Percentiles rank a stretch among this genome's conserved stretches.
phyloP scores from a whole-genome alignment of 345 rosid species.

The Populus deltoides region DNA sequence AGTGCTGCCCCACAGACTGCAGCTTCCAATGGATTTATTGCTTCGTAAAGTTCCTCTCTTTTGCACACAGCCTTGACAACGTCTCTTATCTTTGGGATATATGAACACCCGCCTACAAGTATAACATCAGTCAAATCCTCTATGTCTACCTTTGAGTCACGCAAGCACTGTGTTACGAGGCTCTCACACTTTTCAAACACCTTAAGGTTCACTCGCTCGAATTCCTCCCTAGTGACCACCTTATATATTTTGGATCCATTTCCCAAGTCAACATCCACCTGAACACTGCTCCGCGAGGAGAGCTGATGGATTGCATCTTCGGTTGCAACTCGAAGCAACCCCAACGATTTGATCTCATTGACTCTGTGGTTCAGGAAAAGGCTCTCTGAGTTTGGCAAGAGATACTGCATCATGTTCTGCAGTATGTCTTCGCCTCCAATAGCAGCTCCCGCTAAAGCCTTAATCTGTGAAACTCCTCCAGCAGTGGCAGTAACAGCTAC shows the following conservation, averaged over 20 bases:
- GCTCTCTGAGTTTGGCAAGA: conserved; percentile 46
- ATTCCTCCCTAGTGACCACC: conserved; percentile 51
- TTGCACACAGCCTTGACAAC: conserved; percentile 46
- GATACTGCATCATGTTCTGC: conserved; percentile 62
- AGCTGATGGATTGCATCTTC: conserved; percentile 74
- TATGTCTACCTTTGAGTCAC: conserved; percentile 56
- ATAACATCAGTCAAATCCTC: conserved; percentile 64
- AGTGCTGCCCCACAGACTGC: conserved; percentile 82
- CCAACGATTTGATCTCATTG: conserved; percentile 44
- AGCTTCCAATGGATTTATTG: conserved; percentile 64
- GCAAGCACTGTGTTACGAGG: conserved; percentile 60
- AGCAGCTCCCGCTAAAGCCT: conserved; percentile 63
- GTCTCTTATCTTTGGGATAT: conserved; percentile 52
- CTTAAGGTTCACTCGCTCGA: conserved; percentile 60
- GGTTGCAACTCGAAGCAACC: conserved; percentile 67
- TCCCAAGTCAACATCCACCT: conserved; percentile 66
- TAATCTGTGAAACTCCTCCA: conserved; percentile 94
- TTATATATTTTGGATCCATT: conserved; percentile 50
- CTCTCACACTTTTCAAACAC: conserved; percentile 61
- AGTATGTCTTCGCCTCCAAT: conserved; percentile 85
- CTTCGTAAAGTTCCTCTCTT: conserved; percentile 53
- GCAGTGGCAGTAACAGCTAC: conserved; percentile 79
- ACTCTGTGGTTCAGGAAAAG: conserved; percentile 40
- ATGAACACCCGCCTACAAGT: conserved; percentile 83
- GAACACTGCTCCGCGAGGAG: conserved; percentile 42